Base-by-base conservation (phyloP, 495 filamentous ascomycete species). In the Xylaria sp. region DNA sequence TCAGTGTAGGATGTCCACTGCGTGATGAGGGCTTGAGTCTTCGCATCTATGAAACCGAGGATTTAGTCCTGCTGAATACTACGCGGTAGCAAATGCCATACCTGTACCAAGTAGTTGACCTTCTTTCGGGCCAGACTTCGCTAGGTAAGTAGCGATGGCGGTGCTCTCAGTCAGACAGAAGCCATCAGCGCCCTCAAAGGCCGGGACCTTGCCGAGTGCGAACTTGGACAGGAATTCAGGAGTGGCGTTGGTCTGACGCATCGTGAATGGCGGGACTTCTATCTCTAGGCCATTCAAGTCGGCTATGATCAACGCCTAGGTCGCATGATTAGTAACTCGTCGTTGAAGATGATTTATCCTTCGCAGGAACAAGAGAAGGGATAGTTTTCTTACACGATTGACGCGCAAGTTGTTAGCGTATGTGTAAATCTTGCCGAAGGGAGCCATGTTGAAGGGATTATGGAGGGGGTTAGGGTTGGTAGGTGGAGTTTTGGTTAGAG, bases 191-290 rank as follows among this genome's bases (percentile, higher is more conserved):
- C 76, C 80, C 71, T 87, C 84, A 76, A 90, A 86, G 58, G 83
- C 84, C 48, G 89, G 89, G 24, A 89, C 85, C 69, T 90, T 90
- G 77, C 88, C 89, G 29, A 86, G 67, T 19, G 88, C 88, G 80
- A 90, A 91, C 74, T 90, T 91, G 81, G 86, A 72, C 31, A 87
- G 78, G 81, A 84, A 90, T 2, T 85, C 84, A 7, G 84, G 82
- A 19, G 80, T 79, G 19, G 71, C 71, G 81, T 89, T 90, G 75
- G 82, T 86, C 29, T 81, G 78, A 71, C 73, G 69, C 35, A 79
- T 72, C 31, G 73, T 40, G 78, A 88, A 90, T 19, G 82, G 80
- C 41, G 53, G 74, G 35, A 80, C 29, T 15, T 77, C 67, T 21
- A 90, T 31, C 24, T 83, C 78, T 64, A 89, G 82, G 72, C 81